Conservation (phyloP, 2,329 filamentous ascomycete species). For the Gaeumannomyces tritici region DNA sequence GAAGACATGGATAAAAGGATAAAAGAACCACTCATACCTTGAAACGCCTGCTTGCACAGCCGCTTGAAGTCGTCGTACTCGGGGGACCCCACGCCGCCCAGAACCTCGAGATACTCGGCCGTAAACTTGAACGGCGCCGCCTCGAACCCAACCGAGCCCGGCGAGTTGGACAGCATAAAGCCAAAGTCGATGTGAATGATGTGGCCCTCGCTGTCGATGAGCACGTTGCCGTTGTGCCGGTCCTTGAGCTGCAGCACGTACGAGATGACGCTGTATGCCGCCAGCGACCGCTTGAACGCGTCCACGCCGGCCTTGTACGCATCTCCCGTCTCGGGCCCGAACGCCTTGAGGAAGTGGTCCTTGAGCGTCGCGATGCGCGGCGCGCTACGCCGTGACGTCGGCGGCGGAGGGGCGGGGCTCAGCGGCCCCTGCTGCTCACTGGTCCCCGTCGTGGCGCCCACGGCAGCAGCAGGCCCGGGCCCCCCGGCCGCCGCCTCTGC, state of each 20-base stretch:
- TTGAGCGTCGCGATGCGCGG: slow-evolving; percentile 70
- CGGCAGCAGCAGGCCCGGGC: slow-evolving; percentile 40
- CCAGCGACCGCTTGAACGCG: slow-evolving; percentile 72
- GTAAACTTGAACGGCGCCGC: slow-evolving; percentile 78
- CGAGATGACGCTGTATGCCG: slow-evolving; percentile 76
- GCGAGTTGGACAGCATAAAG: slow-evolving; percentile 83
- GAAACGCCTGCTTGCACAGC: slow-evolving; percentile 75
- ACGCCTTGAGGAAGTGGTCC: slow-evolving; percentile 75
- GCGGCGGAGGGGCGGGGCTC: neutral
- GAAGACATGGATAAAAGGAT: slow-evolving; percentile 1
- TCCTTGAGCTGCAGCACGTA: slow-evolving; percentile 81
- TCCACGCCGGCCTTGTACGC: slow-evolving; percentile 63
- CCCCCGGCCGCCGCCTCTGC: slow-evolving; percentile 37
- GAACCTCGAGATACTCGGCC: slow-evolving; percentile 75
- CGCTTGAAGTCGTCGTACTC: slow-evolving; percentile 69
- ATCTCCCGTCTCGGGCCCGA: slow-evolving; percentile 63
- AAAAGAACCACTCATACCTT: slow-evolving; percentile 39
- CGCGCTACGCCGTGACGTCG: slow-evolving; percentile 33
- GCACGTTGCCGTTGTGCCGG: slow-evolving; percentile 76
- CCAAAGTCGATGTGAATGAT: slow-evolving; percentile 87
- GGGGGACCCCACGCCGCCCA: slow-evolving; percentile 61
- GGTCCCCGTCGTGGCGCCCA: neutral
- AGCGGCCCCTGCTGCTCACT: neutral
- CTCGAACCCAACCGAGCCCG: slow-evolving; percentile 76
- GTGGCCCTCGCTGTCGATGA: slow-evolving; percentile 78